Percentiles rank a stretch among this genome's conserved stretches.
These are phyloP conservation scores for Puccinia polysora DNA, from an alignment of 1,284 basidiomycete genomes.

Conservation along the genomic window DNA sequence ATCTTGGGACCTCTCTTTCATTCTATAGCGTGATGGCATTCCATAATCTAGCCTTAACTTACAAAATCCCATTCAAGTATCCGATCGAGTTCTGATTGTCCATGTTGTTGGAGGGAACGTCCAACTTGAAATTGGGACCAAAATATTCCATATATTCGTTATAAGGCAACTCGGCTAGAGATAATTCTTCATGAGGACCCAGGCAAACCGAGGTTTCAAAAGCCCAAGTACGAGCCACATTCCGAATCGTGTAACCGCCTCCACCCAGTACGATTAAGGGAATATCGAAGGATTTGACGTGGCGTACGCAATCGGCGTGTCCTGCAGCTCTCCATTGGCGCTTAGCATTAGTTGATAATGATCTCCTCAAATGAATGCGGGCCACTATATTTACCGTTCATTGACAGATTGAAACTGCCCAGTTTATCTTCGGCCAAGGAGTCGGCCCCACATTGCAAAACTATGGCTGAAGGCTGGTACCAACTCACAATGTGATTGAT, in stretches of 20 bases:
- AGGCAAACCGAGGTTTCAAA: conserved; percentile 93
- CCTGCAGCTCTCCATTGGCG: conserved; percentile 53
- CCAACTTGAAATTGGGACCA: conserved; percentile 87
- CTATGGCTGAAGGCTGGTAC: conserved; percentile 79
- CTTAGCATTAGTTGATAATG: background rate
- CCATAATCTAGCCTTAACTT: conserved; percentile 39
- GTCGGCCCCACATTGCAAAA: conserved; percentile 93
- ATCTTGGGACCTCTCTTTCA: background rate
- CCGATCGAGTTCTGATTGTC: conserved; percentile 84
- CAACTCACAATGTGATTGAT: conserved; percentile 82
- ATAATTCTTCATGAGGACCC: conserved; percentile 66
- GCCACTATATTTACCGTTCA: conserved; percentile 63
- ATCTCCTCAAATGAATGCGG: background rate
- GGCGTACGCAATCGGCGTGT: conserved; percentile 84
- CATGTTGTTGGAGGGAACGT: conserved; percentile 86
- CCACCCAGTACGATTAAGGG: conserved; percentile 89
- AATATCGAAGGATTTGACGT: conserved; percentile 74
- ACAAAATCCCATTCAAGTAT: conserved; percentile 76
- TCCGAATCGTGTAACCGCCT: conserved; percentile 86
- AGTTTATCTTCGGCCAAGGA: conserved; percentile 91
- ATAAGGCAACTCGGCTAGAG: conserved; percentile 57
- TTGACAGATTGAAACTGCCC: conserved; percentile 91
- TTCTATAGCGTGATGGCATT: too few relatives aligned
- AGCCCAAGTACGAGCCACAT: conserved; percentile 90
- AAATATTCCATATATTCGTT: conserved; percentile 69